phyloP scores from a whole-genome alignment of 441 rosid species.

The Melastoma candidum region DNA sequence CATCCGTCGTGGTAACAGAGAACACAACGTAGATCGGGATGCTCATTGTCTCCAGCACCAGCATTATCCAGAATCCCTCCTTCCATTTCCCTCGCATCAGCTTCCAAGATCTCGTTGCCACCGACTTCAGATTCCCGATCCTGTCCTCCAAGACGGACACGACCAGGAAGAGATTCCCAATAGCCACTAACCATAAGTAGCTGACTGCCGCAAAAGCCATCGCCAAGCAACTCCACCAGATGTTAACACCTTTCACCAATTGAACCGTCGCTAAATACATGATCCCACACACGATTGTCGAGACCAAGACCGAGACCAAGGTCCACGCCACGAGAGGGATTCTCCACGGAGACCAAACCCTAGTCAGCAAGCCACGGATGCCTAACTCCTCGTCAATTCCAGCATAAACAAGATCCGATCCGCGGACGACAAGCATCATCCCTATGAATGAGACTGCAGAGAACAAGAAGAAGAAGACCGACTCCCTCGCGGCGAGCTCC shows the following conservation, averaged over 20 bases:
- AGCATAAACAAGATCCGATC: neutral
- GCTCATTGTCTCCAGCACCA: constrained; percentile 1
- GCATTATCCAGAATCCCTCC: constrained; percentile 5
- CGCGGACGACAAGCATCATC: neutral
- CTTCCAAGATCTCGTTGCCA: neutral
- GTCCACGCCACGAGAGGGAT: neutral
- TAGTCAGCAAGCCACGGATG: neutral
- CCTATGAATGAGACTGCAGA: neutral
- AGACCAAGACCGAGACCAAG: neutral
- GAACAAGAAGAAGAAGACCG: constrained; percentile 2
- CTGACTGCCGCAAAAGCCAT: no score
- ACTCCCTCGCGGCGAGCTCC: neutral
- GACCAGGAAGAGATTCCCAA: constrained; percentile 2
- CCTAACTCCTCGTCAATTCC: neutral
- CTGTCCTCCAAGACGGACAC: neutral
- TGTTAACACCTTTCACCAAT: no score
- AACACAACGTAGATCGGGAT: neutral
- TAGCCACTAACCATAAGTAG: neutral
- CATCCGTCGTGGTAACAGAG: neutral
- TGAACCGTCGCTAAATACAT: no score
- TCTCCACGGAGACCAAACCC: neutral
- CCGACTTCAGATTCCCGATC: neutral
- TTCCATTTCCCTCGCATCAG: neutral
- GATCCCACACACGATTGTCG: neutral
- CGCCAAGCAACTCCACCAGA: no score